Percentiles rank a stretch among this genome's conserved stretches.
Conservation (phyloP, 2,329 filamentous ascomycete genomes). For the Tolypocladium tropicale region DNA sequence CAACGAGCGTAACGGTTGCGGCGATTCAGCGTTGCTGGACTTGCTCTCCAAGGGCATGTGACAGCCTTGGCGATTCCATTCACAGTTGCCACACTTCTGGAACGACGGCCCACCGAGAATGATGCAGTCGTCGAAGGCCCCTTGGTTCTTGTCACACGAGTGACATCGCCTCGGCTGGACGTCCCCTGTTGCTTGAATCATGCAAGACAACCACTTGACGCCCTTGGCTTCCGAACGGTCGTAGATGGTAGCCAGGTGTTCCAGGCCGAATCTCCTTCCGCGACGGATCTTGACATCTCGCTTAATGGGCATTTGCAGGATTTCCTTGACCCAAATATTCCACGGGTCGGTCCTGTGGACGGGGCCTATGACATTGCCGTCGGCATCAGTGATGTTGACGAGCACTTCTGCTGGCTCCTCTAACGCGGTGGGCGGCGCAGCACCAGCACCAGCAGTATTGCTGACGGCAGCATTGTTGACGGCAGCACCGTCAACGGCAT, state of each 20-base stretch:
- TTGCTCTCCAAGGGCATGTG: conserved; percentile 10
- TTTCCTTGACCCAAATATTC: conserved; percentile 29
- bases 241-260: conserved; percentile 29
- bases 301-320: conserved; percentile 26
- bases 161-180: conserved; percentile 28
- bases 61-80: conserved; percentile 34
- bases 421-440: neutral
- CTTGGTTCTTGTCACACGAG: conserved; percentile 30
- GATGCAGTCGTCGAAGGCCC: conserved; percentile 35
- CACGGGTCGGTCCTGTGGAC: conserved; percentile 24
- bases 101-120: conserved; percentile 30
- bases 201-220: conserved; percentile 35
- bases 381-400: conserved; percentile 25
- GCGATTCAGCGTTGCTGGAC: neutral
- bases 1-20: neutral
- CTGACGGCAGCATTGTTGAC: too few relatives aligned
- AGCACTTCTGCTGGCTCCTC: conserved; percentile 9
- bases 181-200: conserved; percentile 39
- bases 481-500: too few relatives aligned
- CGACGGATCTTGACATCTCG: conserved; percentile 30
- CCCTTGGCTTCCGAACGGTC: conserved; percentile 30
- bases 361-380: conserved; percentile 26
- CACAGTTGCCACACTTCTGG: conserved; percentile 39
- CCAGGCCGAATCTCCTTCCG: conserved; percentile 28
- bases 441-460: neutral